Conservation (phyloP, 805 yeast species). For the Ogataea corticis region DNA sequence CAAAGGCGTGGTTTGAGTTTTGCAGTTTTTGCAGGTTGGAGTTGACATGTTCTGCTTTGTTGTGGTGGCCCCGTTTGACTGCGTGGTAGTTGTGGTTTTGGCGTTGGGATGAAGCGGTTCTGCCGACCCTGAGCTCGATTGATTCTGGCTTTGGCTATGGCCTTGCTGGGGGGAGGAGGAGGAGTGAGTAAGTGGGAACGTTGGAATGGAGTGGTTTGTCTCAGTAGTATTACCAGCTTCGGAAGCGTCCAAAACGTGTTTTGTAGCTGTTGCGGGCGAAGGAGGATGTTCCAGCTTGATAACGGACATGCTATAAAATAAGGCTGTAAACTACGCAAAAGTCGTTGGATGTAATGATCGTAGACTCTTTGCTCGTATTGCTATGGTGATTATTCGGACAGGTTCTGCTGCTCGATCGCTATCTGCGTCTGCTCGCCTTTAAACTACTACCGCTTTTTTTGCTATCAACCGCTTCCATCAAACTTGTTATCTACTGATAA, state of each 20-base stretch:
- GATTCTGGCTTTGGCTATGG: background rate
- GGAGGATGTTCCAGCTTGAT: conserved; percentile 3
- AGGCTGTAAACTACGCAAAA: conserved; percentile 1
- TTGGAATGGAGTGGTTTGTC: background rate
- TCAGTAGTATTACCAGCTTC: background rate
- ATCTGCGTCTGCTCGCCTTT: background rate
- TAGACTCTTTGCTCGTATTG: background rate
- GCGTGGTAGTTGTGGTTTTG: conserved; percentile 55
- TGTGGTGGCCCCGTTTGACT: conserved; percentile 63
- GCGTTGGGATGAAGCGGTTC: conserved; percentile 57
- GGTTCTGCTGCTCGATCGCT: conserved; percentile 1
- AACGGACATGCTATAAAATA: conserved; percentile 3
- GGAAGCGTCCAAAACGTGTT: conserved; percentile 2
- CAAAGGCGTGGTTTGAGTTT: conserved; percentile 89
- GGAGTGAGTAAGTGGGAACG: conserved; percentile 4
- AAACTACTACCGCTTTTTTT: background rate
- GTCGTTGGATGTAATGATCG: background rate
- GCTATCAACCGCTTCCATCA: conserved; percentile 4
- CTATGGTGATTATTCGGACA: background rate
- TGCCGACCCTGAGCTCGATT: conserved; percentile 1
- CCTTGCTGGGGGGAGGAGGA: background rate
- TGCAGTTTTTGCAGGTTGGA: conserved; percentile 86
- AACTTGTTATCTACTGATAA: conserved; percentile 7
- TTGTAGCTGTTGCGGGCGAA: conserved; percentile 3
- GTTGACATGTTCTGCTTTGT: conserved; percentile 60